Evolutionary conservation across 108 stramenopile genomes (phyloP).

Genomic region (Cyclostephanos invisitatus): DNA sequence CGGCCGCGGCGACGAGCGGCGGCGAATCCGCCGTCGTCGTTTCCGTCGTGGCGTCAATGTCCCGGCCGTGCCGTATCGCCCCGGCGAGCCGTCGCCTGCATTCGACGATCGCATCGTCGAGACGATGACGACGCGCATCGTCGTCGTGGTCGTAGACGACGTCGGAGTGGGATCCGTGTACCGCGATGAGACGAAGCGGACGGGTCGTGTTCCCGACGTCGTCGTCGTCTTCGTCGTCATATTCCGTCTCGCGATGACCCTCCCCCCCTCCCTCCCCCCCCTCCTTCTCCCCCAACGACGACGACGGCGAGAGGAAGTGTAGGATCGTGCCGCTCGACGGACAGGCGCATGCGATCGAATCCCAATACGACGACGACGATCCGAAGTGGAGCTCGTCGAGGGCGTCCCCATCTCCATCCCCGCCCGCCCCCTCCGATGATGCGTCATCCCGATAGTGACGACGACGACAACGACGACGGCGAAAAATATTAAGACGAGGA

Average conservation of each 20-base stretch:
- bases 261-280: too few species aligned
- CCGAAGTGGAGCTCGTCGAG: slow-evolving; percentile 50
- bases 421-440: slow-evolving; percentile 12
- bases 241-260: too few species aligned
- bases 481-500: too few species aligned
- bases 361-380: slow-evolving; percentile 46
- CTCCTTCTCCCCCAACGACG: too few species aligned
- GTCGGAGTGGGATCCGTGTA: slow-evolving; percentile 23
- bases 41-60: slow-evolving; percentile 1
- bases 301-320: slow-evolving; percentile 52
- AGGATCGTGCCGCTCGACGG: slow-evolving; percentile 55
- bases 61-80: neutral
- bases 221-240: slow-evolving; percentile 1
- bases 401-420: slow-evolving; percentile 3
- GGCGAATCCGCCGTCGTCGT: neutral
- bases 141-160: too few species aligned
- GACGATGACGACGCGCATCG: neutral
- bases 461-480: neutral
- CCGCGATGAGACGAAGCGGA: slow-evolving; percentile 21
- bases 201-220: neutral
- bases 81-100: slow-evolving; percentile 24
- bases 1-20: neutral
- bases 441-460: neutral
- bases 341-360: slow-evolving; percentile 56
- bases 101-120: slow-evolving; percentile 10